These are phyloP conservation scores for Alternaria sp. DNA, from an alignment of 2,329 filamentous ascomycete genomes.

Conservation along the genomic window DNA sequence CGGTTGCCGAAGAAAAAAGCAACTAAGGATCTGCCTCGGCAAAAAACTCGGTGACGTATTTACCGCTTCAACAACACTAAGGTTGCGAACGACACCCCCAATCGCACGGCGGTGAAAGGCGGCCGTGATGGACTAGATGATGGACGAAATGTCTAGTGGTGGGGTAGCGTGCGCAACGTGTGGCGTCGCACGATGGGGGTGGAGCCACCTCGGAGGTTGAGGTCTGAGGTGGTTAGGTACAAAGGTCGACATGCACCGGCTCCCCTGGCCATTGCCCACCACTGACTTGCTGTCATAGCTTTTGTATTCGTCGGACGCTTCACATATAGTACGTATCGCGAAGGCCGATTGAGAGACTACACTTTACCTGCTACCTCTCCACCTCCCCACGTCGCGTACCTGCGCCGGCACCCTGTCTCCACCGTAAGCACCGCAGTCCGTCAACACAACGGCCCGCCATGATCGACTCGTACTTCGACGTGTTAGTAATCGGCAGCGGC, in stretches of 20 bases:
- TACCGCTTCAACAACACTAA: neutral
- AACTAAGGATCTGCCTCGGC: constrained; percentile 2
- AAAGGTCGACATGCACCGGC: constrained; percentile 2
- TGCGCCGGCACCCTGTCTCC: neutral
- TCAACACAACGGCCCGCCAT: constrained; percentile 1
- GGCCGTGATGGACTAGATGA: neutral
- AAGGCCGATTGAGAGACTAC: neutral
- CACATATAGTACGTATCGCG: neutral
- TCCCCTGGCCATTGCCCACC: constrained; percentile 1
- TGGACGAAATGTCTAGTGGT: neutral
- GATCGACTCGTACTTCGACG: constrained; percentile 45
- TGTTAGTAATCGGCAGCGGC: constrained; percentile 73
- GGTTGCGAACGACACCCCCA: neutral
- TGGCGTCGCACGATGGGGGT: constrained; percentile 2
- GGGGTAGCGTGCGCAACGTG: neutral
- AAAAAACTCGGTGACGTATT: constrained; percentile 7
- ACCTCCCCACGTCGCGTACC: neutral
- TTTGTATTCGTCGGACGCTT: neutral
- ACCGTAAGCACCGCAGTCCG: neutral
- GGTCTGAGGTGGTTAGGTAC: neutral
- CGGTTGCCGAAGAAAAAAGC: neutral
- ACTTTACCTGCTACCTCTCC: neutral
- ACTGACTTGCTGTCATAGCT: neutral
- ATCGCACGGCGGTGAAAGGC: neutral
- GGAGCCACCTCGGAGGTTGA: neutral